Percentiles rank a stretch among this genome's conserved stretches.
Evolutionary conservation across 768 basidiomycete species (phyloP).

Genomic region (Cubamyces lactineus): DNA sequence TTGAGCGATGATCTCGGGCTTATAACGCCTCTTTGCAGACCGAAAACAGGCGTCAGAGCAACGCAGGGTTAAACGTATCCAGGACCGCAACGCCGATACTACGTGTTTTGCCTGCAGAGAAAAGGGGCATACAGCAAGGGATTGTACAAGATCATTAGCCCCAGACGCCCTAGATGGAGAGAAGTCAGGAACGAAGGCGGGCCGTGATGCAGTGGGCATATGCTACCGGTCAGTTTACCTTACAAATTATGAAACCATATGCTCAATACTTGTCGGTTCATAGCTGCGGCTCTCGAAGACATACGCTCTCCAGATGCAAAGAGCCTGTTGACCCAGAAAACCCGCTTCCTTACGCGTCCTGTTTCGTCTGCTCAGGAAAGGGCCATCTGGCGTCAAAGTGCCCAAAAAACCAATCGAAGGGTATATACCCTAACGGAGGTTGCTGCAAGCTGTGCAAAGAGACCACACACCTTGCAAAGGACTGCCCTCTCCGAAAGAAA

Average conservation of each 20-base stretch:
- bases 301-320: constrained; percentile 79
- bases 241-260: not conserved
- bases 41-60: constrained; percentile 50
- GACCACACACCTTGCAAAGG: constrained; percentile 82
- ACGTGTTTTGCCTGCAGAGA: constrained; percentile 88
- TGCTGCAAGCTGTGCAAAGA: constrained; percentile 88
- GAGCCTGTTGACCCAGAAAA: constrained; percentile 61
- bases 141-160: constrained; percentile 62
- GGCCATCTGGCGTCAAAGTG: constrained; percentile 89
- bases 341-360: constrained; percentile 86
- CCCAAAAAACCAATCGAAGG: constrained; percentile 76
- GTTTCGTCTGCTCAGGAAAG: constrained; percentile 84
- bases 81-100: constrained; percentile 58
- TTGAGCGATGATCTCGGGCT: not conserved
- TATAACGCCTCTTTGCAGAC: constrained; percentile 8
- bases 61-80: constrained; percentile 65
- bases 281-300: constrained; percentile 82
- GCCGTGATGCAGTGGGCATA: constrained; percentile 74
- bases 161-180: constrained; percentile 23
- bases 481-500: constrained; percentile 70
- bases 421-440: constrained; percentile 91
- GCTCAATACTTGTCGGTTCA: not conserved
- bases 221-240: constrained; percentile 36
- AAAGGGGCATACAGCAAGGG: constrained; percentile 80
- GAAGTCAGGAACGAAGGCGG: constrained; percentile 35